Conservation (phyloP, 2,329 filamentous ascomycete species). For the Aureobasidium namibiae region DNA sequence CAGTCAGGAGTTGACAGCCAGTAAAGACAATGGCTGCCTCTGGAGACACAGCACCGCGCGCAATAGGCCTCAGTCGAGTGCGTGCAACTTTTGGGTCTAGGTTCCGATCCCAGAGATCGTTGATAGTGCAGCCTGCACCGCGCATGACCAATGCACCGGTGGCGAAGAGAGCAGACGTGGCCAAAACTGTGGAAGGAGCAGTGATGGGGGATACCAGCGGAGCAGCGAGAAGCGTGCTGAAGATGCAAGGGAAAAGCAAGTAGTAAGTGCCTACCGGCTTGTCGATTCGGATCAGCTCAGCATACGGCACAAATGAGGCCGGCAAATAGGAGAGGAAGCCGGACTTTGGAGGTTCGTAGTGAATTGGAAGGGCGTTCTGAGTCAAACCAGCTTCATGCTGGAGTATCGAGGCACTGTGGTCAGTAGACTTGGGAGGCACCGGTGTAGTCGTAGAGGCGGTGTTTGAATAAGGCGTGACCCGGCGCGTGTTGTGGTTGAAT, state of each 20-base stretch:
- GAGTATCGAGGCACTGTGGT: neutral
- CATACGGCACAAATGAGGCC: slow-evolving; percentile 65
- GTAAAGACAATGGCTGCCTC: slow-evolving; percentile 66
- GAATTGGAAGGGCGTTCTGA: neutral
- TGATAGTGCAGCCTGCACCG: slow-evolving; percentile 79
- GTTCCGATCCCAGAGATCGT: slow-evolving; percentile 84
- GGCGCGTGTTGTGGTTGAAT: neutral
- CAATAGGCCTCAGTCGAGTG: slow-evolving; percentile 71
- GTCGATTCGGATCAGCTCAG: slow-evolving; percentile 71
- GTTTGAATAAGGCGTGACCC: neutral
- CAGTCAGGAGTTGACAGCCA: slow-evolving; percentile 63
- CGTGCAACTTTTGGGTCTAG: slow-evolving; percentile 73
- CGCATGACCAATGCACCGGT: slow-evolving; percentile 76
- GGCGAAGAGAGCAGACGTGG: slow-evolving; percentile 61
- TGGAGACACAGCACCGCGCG: slow-evolving; percentile 66
- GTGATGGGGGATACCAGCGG: slow-evolving; percentile 57
- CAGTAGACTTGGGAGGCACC: neutral
- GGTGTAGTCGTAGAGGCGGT: neutral
- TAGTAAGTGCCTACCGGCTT: slow-evolving; percentile 78
- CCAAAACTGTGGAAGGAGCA: slow-evolving; percentile 51
- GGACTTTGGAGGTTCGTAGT: slow-evolving; percentile 60
- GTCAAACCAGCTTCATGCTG: slow-evolving; percentile 2
- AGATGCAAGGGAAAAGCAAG: slow-evolving; percentile 77
- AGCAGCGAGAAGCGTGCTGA: slow-evolving; percentile 73
- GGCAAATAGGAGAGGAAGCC: slow-evolving; percentile 66